Evolutionary conservation across 352 stramenopile genomes (phyloP).

Genomic region (Pythium aphanidermatum): DNA sequence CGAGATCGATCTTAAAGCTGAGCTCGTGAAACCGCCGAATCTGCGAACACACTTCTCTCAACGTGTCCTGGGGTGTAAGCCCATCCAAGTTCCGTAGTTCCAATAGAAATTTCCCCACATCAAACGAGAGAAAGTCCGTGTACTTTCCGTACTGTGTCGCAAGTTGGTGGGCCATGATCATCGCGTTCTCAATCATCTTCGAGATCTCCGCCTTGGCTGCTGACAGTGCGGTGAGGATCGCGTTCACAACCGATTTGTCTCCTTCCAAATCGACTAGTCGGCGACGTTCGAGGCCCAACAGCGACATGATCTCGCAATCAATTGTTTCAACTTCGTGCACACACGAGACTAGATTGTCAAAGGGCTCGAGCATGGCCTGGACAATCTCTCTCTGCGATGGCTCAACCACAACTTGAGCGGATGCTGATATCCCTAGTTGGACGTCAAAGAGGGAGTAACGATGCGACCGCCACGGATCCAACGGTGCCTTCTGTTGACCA

Average conservation of each 20-base stretch:
- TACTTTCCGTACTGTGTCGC: conserved; percentile 70
- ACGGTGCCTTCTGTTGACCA: background rate
- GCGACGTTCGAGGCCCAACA: conserved; percentile 65
- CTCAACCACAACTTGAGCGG: conserved; percentile 42
- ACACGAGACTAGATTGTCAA: conserved; percentile 70
- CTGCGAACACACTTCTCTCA: conserved; percentile 47
- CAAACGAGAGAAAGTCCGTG: conserved; percentile 79
- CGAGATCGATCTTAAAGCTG: conserved; percentile 44
- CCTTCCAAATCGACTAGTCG: conserved; percentile 53
- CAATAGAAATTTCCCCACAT: conserved; percentile 64
- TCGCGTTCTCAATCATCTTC: conserved; percentile 48
- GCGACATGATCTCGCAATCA: conserved; percentile 88
- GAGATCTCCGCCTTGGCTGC: conserved; percentile 49
- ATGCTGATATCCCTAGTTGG: conserved; percentile 29
- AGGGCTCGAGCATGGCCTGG: conserved; percentile 58
- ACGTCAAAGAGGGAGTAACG: conserved; percentile 82
- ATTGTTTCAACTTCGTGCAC: conserved; percentile 81
- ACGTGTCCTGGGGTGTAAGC: conserved; percentile 20
- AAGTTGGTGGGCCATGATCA: conserved; percentile 60
- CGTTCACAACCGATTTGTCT: conserved; percentile 33
- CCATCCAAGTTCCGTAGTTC: conserved; percentile 38
- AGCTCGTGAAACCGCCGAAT: conserved; percentile 79
- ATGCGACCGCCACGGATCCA: conserved; percentile 36
- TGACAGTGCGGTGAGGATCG: conserved; percentile 40
- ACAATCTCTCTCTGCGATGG: conserved; percentile 70